Conservation (phyloP, 2,329 filamentous ascomycete species). For the Scedosporium minutisporum region DNA sequence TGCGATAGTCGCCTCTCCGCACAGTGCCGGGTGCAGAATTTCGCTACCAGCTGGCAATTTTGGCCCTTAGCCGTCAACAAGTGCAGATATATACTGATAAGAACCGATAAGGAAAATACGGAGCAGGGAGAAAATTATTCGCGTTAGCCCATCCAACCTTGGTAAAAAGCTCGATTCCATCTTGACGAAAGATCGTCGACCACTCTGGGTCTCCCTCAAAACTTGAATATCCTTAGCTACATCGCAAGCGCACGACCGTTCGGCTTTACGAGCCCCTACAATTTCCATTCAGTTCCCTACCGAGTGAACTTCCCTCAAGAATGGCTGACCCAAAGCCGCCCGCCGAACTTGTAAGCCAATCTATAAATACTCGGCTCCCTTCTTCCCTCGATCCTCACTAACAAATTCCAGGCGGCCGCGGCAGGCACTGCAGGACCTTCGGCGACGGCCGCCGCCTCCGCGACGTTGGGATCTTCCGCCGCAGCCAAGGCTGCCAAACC, state of each 20-base stretch:
- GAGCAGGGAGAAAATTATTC: background rate
- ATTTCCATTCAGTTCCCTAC: background rate
- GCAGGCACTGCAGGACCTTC: background rate
- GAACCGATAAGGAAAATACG: slow-evolving; percentile 1
- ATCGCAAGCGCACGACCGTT: background rate
- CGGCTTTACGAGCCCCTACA: background rate
- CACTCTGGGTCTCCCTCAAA: background rate
- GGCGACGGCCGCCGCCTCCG: background rate
- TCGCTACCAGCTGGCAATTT: background rate
- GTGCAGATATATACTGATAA: background rate
- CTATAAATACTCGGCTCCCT: background rate
- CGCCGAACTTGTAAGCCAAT: background rate
- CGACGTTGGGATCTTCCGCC: background rate
- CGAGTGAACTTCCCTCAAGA: background rate
- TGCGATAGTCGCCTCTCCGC: background rate
- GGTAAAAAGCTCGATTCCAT: background rate
- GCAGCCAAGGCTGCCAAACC: slow-evolving; percentile 1
- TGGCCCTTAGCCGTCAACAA: background rate
- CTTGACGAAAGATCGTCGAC: background rate
- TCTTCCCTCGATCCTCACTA: background rate
- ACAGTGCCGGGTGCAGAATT: background rate
- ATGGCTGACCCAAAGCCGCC: slow-evolving; percentile 6
- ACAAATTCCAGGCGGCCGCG: background rate
- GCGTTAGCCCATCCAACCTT: background rate
- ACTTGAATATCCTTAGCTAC: background rate